Base-by-base conservation (phyloP, 2,329 filamentous ascomycete species). In the Beauveria sp. region DNA sequence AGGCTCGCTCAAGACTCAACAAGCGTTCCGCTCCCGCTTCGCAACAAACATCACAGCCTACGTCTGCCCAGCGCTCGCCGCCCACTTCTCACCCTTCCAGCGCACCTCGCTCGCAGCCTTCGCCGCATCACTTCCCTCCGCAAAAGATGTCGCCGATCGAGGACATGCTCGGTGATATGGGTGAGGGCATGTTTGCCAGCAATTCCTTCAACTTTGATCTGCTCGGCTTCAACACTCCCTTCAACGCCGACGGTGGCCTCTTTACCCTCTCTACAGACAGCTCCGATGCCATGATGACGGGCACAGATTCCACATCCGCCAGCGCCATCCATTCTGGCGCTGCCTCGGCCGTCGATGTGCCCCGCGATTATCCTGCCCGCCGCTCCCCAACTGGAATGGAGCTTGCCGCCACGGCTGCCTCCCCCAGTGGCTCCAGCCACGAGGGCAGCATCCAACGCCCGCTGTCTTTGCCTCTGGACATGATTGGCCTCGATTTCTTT, bases 401-500 rank as follows among this genome's bases (percentile, higher is more conserved):
- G 26, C 50, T 61, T 20, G 45, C 43, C 43, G 18, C 30, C 26
- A 34, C 50, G 3, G 20, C 40, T 40, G 16, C 28, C 40, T 54
- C 58, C 18, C 50, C 58, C 6, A 14, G 20, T 28, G 43, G 51
- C 58, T 61, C 51, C 22, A 61, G 58, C 18, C 51, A 42, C 2
- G 58, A 61, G 3, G 58, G 51, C 43, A 62, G 55, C 50, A 60
- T 59, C 16, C 50, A 57, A 20, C 55, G 56, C 34, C 61, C 61
- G 18, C 18, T 55, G 8, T 59, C 61, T 0, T 24, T 59, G 50
- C 55, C 61, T 10, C 61, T 62, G 9, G 61, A 62, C 24, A 59
- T 59, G 61, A 59, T 55, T 22, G 55, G 55, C 5, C 61, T 62
- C n/a, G 47, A 59, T 34, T 62, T 59, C 38, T 62, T 62, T 18